Conservation (phyloP, 148 eudicot genomes). For the Linanthus parryae region DNA sequence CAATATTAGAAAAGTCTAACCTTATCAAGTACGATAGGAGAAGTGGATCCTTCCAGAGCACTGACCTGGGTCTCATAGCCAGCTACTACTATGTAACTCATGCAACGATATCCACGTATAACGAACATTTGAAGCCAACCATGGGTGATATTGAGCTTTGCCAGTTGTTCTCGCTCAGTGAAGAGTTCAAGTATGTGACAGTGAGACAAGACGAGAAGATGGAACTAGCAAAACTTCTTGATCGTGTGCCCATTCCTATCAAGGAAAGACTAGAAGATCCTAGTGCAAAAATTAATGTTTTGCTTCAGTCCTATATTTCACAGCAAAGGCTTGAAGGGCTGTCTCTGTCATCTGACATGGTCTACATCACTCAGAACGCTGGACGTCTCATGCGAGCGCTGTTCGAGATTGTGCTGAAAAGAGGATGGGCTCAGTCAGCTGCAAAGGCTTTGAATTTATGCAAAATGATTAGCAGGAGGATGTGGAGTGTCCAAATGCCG, state of each 20-base stretch:
- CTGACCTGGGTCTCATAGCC: constrained; percentile 88
- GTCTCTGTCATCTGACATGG: constrained; percentile 89
- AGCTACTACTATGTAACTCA: constrained; percentile 85
- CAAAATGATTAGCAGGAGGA: constrained; percentile 85
- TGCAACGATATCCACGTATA: constrained; percentile 78
- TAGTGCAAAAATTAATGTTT: constrained; percentile 87
- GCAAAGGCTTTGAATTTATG: constrained; percentile 80
- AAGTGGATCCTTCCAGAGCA: constrained; percentile 87
- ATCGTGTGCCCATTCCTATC: constrained; percentile 83
- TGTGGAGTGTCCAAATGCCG: constrained; percentile 90
- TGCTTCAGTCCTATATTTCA: constrained; percentile 84
- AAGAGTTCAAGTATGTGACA: constrained; percentile 83
- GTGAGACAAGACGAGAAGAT: constrained; percentile 91
- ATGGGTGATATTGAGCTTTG: constrained; percentile 97
- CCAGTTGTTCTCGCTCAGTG: constrained; percentile 86
- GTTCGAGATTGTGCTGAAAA: constrained; percentile 72
- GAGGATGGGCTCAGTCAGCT: constrained; percentile 88
- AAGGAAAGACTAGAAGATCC: constrained; percentile 91
- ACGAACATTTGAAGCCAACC: constrained; percentile 87
- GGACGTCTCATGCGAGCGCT: constrained; percentile 82
- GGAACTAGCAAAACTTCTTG: constrained; percentile 82
- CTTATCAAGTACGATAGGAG: constrained; percentile 75
- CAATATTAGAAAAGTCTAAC: constrained; percentile 64
- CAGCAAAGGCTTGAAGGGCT: constrained; percentile 85
- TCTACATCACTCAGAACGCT: constrained; percentile 84